Evolutionary conservation across 2,329 filamentous ascomycete genomes (phyloP), one percentile per base, ranked within the genome.

Genomic region (Chaetomiaceae sp.): DNA sequence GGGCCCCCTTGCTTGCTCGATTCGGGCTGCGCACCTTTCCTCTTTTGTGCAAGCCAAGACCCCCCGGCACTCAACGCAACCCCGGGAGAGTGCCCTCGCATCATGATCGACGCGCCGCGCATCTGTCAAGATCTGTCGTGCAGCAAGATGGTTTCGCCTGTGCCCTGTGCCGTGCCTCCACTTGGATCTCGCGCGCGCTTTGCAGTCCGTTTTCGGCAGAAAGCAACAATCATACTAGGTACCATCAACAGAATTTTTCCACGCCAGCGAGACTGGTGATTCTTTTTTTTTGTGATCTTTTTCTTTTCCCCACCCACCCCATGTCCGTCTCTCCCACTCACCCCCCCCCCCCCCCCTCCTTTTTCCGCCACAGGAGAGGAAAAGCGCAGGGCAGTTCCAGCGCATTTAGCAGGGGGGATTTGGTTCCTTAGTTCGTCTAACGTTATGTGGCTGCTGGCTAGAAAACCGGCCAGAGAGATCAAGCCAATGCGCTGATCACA

Each of bases 111-210:
- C 61, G 41, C 54, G 58, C 61, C 53, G 54, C 58, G 47, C 58
- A 60, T 63, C 61, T 62, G 60, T 61, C 60, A 61, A 56, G 60
- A 63, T 63, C 61, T 63, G 60, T 62, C 57, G 53, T 63, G 60
- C 60, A 63, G 57, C 56, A 42, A 55, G 52, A 53, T 58, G 36
- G 43, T 40, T 48, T 46, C 47, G 32, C 30, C 21, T 16, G 20
- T 34, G 33, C 29, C 30, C 37, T 36, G 32, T 20, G 41, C 20
- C 36, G 29, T 13, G 34, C 27, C 36, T 49, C 34, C 45, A 38
- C 48, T 42, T 40, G 14, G 16, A 42, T 11, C 23, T 42, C 38
- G 23, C 38, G 23, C 23, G 25, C 16, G n/a, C n/a, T n/a, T 43
- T 34, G 23, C 43, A 25, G 8, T 13, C 16, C 45, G 11, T 34